phyloP scores from a whole-genome alignment of 345 rosid species.

The Psidium guajava region DNA sequence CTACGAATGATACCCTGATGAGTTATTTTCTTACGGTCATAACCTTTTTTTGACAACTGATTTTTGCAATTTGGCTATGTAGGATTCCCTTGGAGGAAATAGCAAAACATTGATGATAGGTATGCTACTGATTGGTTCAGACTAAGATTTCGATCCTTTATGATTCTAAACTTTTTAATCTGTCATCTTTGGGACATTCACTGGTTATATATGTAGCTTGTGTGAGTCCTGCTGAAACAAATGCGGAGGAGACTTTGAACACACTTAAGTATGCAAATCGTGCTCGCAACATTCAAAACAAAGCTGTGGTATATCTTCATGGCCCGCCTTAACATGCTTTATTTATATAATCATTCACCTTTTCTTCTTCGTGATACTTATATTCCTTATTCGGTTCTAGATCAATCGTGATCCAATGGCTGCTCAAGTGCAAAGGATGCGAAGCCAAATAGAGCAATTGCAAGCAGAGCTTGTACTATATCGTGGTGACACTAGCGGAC shows the following conservation, averaged over 20 bases:
- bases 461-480: constrained; percentile 77
- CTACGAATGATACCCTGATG: not conserved
- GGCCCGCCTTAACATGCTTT: not conserved
- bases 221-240: constrained; percentile 98
- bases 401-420: constrained; percentile 89
- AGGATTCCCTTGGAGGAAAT: constrained; percentile 99
- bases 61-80: constrained; percentile 4
- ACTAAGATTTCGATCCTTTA: not conserved
- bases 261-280: constrained; percentile 97
- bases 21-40: not conserved
- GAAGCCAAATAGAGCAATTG: constrained; percentile 90
- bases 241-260: constrained; percentile 93
- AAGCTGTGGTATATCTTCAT: constrained; percentile 65
- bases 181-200: not conserved
- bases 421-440: constrained; percentile 76
- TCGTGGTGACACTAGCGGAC: constrained; percentile 51
- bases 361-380: not conserved
- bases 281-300: constrained; percentile 94
- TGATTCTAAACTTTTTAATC: not conserved
- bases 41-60: not conserved
- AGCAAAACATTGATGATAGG: constrained; percentile 99
- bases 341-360: not conserved
- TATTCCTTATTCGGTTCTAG: constrained; percentile 18
- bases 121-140: constrained; percentile 15
- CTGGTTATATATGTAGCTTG: constrained; percentile 43